Base-by-base conservation (phyloP, 2,329 filamentous ascomycete genomes). In the Fusarium chuoi region DNA sequence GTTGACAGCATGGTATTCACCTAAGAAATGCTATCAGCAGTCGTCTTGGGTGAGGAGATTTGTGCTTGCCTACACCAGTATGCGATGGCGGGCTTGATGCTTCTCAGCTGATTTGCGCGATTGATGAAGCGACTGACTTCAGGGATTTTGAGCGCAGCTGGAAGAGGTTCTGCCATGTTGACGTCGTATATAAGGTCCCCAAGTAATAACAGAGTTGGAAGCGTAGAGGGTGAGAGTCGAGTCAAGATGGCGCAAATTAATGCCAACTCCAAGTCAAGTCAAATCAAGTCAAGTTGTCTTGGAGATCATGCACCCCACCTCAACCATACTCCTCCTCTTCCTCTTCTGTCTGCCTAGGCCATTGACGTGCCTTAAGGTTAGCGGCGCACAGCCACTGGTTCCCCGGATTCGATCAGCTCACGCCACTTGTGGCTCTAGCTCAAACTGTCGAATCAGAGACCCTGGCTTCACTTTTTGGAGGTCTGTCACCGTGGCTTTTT, bases 1-100 rank as follows among this genome's bases (percentile, higher is more conserved):
- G 79, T 98, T 95, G 52, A 98, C 93, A 33, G 96, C 94, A 87
- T 94, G 96, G 83, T 96, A 98, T 79, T 97, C 92, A 82, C 93
- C 94, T 96, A 62, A 44, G 70, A 77, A 73, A 24, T 9, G 42
- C 8, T 30, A 33, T 75, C 15, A 73, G 68, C 10, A 6, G 33
- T 10, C 20, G 6, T 58, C 12, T 28, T 33, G 26, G 28, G 2
- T 20, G n/a, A 39, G 36, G 18, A 39, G 28, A 5, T 56, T 39
- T 24, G 20, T 51, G 45, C 36, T 61, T 38, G 15, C 88, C 92
- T 88, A 97, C 96, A 96, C 95, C 96, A 98, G 83, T 98, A 99
- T 72, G 95, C 89, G 76, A 98, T 89, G 68, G 96, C 94, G 14
- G 96, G 96, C 83, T 96, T 96, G 79, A 91, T 90, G 67, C 89